Evolutionary conservation across 2,329 filamentous ascomycete genomes (phyloP).

Genomic region (Aspergillus aculeatus): DNA sequence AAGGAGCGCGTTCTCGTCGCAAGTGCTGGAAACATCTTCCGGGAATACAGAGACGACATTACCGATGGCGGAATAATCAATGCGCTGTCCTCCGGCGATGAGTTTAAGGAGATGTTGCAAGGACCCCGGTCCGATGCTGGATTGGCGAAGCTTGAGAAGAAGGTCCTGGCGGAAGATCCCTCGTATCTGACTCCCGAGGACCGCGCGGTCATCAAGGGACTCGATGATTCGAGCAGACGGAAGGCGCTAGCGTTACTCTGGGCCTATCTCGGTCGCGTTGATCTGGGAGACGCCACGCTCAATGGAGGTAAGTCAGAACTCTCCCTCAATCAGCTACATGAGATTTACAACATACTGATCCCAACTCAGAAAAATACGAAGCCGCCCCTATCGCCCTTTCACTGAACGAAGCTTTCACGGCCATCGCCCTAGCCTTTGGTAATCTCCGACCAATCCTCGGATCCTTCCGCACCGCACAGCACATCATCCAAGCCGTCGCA

Average conservation of each 20-base stretch:
- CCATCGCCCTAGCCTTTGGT: constrained; percentile 84
- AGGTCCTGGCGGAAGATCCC: constrained; percentile 64
- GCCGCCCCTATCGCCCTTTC: constrained; percentile 81
- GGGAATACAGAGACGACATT: constrained; percentile 82
- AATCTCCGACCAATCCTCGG: constrained; percentile 78
- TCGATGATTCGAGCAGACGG: constrained; percentile 76
- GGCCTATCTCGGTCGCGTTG: constrained; percentile 88
- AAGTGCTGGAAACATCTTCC: constrained; percentile 92
- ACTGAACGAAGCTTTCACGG: constrained; percentile 80
- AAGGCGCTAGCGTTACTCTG: constrained; percentile 89
- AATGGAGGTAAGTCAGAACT: constrained; percentile 56
- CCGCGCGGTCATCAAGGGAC: constrained; percentile 69
- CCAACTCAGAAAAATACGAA: constrained; percentile 70
- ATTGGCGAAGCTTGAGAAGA: constrained; percentile 79
- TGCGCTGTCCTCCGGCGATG: constrained; percentile 79
- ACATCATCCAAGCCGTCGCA: constrained; percentile 83
- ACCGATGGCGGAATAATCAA: constrained; percentile 76
- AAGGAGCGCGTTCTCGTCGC: constrained; percentile 92
- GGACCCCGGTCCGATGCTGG: constrained; percentile 78
- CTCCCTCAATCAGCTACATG: neutral
- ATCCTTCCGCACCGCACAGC: constrained; percentile 79
- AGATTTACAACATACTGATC: constrained; percentile 17
- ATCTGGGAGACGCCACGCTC: constrained; percentile 73
- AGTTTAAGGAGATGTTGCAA: constrained; percentile 74
- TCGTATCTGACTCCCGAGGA: constrained; percentile 68